Conservation (phyloP, 495 filamentous ascomycete genomes). For the Penicillium lividum region DNA sequence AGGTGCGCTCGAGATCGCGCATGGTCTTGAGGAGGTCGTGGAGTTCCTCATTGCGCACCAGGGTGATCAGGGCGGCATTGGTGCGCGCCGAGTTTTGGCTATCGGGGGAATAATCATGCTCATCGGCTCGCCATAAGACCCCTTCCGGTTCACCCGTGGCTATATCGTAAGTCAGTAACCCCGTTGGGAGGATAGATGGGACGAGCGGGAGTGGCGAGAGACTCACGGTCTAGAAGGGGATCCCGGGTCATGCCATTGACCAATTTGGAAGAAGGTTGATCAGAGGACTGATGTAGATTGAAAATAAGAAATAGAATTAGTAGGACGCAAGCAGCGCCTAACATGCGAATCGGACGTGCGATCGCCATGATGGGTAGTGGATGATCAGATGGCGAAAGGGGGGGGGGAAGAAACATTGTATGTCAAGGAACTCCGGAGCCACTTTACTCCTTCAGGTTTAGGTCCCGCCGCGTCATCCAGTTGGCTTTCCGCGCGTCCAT, state of each 20-base stretch:
- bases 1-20: constrained; percentile 87
- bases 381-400: constrained; percentile 13
- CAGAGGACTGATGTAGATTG: constrained; percentile 59
- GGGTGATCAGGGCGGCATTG: constrained; percentile 86
- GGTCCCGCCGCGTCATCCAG: constrained; percentile 27
- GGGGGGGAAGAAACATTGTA: constrained; percentile 14
- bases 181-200: constrained; percentile 2
- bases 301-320: constrained; percentile 75
- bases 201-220: constrained; percentile 32
- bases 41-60: constrained; percentile 91
- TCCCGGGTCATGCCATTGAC: constrained; percentile 63
- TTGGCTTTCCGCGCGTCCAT: constrained; percentile 9
- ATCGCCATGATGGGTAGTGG: constrained; percentile 65
- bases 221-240: constrained; percentile 76
- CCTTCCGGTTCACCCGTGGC: constrained; percentile 82
- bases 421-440: constrained; percentile 19
- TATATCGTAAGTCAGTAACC: constrained; percentile 34
- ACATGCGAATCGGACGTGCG: constrained; percentile 76
- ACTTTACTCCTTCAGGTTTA: constrained; percentile 34
- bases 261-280: constrained; percentile 34
- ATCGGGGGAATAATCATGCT: constrained; percentile 68
- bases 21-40: constrained; percentile 82
- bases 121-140: constrained; percentile 66
- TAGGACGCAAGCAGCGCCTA: constrained; percentile 67
- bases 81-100: constrained; percentile 76